A percentile compares a stretch with the other conserved stretches of the same genome.
Evolutionary conservation across 208 protist genomes (phyloP).

Genomic region (Tritrichomonas foetus): DNA sequence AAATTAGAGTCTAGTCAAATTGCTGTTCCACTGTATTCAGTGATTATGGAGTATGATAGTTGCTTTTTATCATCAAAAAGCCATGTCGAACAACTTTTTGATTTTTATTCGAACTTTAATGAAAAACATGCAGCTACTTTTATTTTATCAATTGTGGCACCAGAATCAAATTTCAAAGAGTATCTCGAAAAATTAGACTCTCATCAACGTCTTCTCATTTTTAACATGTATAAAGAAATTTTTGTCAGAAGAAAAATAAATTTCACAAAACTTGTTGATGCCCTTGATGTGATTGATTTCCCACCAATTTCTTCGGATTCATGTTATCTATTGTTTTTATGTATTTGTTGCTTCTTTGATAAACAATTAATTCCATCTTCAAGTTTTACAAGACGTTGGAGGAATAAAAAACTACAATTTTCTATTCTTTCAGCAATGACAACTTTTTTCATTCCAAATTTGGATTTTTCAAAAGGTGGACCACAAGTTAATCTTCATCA

Average conservation of each 20-base stretch:
- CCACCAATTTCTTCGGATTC: neutral
- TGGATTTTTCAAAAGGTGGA: neutral
- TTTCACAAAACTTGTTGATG: neutral
- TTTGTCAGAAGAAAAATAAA: neutral
- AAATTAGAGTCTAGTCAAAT: neutral
- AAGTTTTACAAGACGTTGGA: neutral
- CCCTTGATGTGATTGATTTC: neutral
- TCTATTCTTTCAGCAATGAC: neutral
- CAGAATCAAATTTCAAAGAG: neutral
- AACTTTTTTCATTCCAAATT: neutral
- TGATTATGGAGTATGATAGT: neutral
- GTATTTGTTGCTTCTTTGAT: neutral
- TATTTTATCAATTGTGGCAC: neutral
- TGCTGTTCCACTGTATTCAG: neutral
- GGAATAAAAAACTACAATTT: neutral
- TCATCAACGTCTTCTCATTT: neutral
- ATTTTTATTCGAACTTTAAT: conserved; percentile 25
- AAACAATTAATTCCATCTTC: neutral
- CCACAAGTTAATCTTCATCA: neutral
- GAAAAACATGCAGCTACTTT: neutral
- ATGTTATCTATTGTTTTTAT: neutral
- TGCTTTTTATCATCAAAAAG: neutral
- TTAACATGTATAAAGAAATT: neutral
- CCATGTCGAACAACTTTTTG: neutral
- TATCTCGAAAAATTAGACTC: neutral